A percentile compares a stretch with the other conserved stretches of the same genome.
Conservation (phyloP, 164 flowering plant species). For the Magnolia sinica region DNA sequence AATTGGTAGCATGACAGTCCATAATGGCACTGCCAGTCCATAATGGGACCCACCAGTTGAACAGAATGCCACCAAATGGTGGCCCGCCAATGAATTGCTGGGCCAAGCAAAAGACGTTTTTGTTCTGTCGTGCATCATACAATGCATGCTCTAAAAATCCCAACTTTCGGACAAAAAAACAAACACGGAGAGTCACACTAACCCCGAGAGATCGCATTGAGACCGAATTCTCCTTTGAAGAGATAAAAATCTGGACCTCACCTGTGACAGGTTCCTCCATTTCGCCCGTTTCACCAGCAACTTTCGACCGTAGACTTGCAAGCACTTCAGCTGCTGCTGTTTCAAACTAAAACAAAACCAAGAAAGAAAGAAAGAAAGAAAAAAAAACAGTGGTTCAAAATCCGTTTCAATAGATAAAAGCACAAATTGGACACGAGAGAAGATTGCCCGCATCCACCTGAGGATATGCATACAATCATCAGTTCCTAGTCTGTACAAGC, state of each 20-base stretch:
- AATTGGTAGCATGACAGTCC: too few species aligned
- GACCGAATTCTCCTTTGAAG: constrained; percentile 76
- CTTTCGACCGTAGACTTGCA: constrained; percentile 63
- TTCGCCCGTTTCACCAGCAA: constrained; percentile 72
- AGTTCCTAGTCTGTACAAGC: neutral
- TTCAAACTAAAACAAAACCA: constrained; percentile 60
- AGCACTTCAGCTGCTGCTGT: constrained; percentile 86
- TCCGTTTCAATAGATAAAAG: neutral
- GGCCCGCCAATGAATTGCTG: too few species aligned
- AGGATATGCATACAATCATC: neutral
- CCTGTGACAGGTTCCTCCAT: constrained; percentile 76
- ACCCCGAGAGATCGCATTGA: constrained; percentile 94
- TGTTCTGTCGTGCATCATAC: neutral
- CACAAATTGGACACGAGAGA: too few species aligned
- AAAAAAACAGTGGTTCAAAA: neutral
- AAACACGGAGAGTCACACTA: constrained; percentile 16
- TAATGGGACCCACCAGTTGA: too few species aligned
- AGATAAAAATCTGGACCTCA: constrained; percentile 80
- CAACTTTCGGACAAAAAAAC: neutral
- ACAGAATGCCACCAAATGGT: too few species aligned
- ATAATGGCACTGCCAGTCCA: too few species aligned
- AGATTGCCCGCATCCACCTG: neutral
- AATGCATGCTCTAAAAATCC: neutral
- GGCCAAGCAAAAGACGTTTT: too few species aligned
- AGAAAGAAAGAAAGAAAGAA: too few species aligned